Conservation (phyloP, 2,329 filamentous ascomycete genomes). For the Ophiocordyceps sinensis region DNA sequence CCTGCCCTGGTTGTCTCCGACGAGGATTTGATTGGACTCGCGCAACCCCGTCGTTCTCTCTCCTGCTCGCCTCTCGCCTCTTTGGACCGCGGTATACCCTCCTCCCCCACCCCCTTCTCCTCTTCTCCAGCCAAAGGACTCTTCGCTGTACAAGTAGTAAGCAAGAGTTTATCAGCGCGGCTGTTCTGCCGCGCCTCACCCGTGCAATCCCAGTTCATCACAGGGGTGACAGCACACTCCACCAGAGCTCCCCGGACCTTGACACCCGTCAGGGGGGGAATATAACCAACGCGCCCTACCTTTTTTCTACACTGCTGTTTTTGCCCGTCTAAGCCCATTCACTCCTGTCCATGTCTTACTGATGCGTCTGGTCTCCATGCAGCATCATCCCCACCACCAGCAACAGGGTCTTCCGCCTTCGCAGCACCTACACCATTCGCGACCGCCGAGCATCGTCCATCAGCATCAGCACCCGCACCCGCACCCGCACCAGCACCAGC, state of each 20-base stretch:
- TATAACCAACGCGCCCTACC: slow-evolving; percentile 35
- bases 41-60: slow-evolving; percentile 2
- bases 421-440: slow-evolving; percentile 54
- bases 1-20: slow-evolving; percentile 2
- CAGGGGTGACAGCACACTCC: slow-evolving; percentile 23
- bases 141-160: slow-evolving; percentile 8
- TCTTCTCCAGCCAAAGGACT: not conserved
- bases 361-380: slow-evolving; percentile 48
- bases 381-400: slow-evolving; percentile 64
- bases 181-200: slow-evolving; percentile 29
- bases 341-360: slow-evolving; percentile 29
- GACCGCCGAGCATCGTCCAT: slow-evolving; percentile 58
- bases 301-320: slow-evolving; percentile 19
- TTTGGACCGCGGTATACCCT: not conserved
- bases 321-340: slow-evolving; percentile 20
- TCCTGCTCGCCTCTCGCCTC: not conserved
- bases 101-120: not conserved
- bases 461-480: slow-evolving; percentile 42
- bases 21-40: slow-evolving; percentile 2
- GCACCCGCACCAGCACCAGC: slow-evolving; percentile 48
- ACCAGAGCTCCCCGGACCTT: slow-evolving; percentile 25
- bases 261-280: slow-evolving; percentile 30
- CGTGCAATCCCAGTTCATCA: slow-evolving; percentile 31
- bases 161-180: slow-evolving; percentile 22
- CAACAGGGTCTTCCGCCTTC: slow-evolving; percentile 57